Conservation (phyloP, 371 early-diverging fungal species). For the Batrachochytrium dendrobatidis region DNA sequence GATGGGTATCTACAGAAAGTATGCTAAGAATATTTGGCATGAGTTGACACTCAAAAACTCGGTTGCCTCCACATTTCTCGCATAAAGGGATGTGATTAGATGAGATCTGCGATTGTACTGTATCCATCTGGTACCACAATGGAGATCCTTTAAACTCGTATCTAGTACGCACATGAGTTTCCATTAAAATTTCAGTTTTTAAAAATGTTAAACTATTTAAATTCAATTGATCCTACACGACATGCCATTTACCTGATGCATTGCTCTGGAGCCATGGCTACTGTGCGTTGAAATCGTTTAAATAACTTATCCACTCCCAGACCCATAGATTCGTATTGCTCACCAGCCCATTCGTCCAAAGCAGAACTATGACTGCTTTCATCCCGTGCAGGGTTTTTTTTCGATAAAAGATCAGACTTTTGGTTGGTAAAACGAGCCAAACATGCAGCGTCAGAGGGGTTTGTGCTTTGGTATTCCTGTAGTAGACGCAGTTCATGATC, state of each 20-base stretch:
- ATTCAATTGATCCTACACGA: neutral
- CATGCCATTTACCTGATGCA: constrained; percentile 50
- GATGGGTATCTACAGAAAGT: constrained; percentile 39
- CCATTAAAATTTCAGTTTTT: neutral
- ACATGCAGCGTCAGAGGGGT: constrained; percentile 1
- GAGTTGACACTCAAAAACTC: constrained; percentile 86
- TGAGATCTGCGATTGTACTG: constrained; percentile 27
- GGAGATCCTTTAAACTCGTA: constrained; percentile 71
- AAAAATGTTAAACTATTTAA: neutral
- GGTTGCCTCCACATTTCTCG: constrained; percentile 56
- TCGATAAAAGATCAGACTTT: too few relatives aligned
- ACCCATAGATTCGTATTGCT: constrained; percentile 75
- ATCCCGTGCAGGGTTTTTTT: constrained; percentile 3
- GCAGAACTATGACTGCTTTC: too few relatives aligned
- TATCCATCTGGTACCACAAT: constrained; percentile 56
- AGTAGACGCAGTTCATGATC: constrained; percentile 26
- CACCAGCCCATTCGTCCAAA: constrained; percentile 57
- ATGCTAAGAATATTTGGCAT: constrained; percentile 80
- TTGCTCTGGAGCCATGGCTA: constrained; percentile 71
- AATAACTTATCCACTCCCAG: constrained; percentile 72
- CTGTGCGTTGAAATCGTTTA: constrained; percentile 64
- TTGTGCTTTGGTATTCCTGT: constrained; percentile 19
- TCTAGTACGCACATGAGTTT: constrained; percentile 20
- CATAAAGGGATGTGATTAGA: constrained; percentile 43
- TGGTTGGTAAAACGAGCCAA: constrained; percentile 4